Evolutionary conservation across 306 rosid species (phyloP).

Genomic region (Fragaria nilgerrensis): DNA sequence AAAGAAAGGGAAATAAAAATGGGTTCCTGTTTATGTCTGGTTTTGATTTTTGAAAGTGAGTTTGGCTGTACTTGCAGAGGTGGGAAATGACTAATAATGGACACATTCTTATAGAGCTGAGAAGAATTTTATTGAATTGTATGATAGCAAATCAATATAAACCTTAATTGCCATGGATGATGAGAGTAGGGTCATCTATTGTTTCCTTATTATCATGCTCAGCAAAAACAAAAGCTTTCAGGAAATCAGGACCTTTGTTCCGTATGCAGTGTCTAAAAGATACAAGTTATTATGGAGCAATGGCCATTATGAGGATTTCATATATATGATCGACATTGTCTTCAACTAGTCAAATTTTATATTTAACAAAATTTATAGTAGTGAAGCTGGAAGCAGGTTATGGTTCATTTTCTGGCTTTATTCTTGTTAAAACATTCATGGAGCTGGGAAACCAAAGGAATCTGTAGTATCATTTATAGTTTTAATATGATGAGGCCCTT

Average conservation of each 20-base stretch:
- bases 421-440: not conserved
- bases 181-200: slow-evolving; percentile 17
- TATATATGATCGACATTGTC: not conserved
- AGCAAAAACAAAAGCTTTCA: slow-evolving; percentile 4
- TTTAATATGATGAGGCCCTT: not conserved
- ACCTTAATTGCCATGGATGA: slow-evolving; percentile 3
- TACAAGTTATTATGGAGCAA: not conserved
- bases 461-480: not conserved
- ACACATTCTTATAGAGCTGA: not conserved
- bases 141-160: not conserved
- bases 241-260: not conserved
- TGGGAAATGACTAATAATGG: slow-evolving; percentile 9
- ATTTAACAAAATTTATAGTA: not conserved
- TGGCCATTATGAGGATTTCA: slow-evolving; percentile 2
- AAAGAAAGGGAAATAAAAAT: not conserved
- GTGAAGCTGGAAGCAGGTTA: not conserved
- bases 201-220: not conserved
- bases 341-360: not conserved
- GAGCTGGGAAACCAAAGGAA: not conserved
- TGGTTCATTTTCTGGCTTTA: not conserved
- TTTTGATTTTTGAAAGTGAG: slow-evolving; percentile 10
- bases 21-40: not conserved
- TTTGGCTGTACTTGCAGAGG: slow-evolving; percentile 16
- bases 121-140: not conserved
- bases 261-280: not conserved